These are phyloP conservation scores for Fusarium dlaminii DNA, from an alignment of 2,329 filamentous ascomycete genomes.

Conservation along the genomic window DNA sequence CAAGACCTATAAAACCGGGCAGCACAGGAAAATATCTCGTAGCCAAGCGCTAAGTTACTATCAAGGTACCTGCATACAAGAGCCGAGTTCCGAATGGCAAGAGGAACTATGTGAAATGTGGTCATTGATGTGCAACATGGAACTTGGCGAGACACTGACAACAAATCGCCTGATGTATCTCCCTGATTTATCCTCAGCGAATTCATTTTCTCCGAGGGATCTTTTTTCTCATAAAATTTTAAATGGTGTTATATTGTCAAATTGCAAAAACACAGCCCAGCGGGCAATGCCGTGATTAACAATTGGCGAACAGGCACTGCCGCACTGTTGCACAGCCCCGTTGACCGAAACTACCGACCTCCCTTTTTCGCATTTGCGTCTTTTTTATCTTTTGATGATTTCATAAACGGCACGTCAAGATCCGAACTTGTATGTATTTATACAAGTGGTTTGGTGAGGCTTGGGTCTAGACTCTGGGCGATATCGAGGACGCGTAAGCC, in stretches of 20 bases:
- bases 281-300: neutral
- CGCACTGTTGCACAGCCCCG: neutral
- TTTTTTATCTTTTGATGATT: neutral
- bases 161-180: neutral
- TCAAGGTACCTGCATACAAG: neutral
- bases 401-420: neutral
- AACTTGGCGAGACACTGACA: neutral
- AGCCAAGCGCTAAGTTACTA: neutral
- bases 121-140: neutral
- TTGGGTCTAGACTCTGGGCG: neutral
- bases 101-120: neutral
- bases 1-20: neutral
- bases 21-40: neutral
- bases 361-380: neutral
- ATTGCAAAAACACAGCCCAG: neutral
- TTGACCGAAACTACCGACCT: neutral
- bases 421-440: neutral
- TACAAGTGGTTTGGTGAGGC: neutral
- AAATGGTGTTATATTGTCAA: neutral
- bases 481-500: neutral
- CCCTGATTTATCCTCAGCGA: neutral
- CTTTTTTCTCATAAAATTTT: neutral
- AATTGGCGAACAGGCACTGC: neutral
- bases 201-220: accelerated
- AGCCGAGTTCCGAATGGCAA: neutral